Evolutionary conservation across 257 asterid species (phyloP), one percentile per base, ranked within the genome.

Genomic region (Solanum megistacrolobum): DNA sequence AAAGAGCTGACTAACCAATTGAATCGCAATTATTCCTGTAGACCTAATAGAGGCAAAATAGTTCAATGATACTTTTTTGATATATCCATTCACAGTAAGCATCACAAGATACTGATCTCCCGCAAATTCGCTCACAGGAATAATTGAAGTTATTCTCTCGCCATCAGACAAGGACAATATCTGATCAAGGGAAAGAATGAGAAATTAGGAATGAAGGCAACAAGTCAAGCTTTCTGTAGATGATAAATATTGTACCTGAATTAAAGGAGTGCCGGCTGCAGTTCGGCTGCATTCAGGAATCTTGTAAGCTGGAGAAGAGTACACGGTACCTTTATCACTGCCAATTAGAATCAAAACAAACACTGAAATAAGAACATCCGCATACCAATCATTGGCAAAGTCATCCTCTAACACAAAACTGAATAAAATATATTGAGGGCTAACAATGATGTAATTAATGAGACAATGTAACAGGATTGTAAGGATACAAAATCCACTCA

Each of bases 281-380:
- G 98, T 92, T 88, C 99, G 92, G 87, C 96, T 93, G 89, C 99
- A 97, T 91, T 97, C 99, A 32, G 99, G 98, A 83, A 97, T 95
- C 91, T 90, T 97, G 90, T 92, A 97, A 85, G 99, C 99, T 86
- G 96, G 96, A 87, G 97, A 94, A 5, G 95, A 93, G 93, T 97
- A 95, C 21, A 96, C 99, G 27, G 90, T 95, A 89, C 99, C 99
- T 91, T 96, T 96, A 88, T 97, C 99, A 81, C 99, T 97, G 94
- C 87, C 86, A 91, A 88, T 87, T 88, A 83, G 58, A 52, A 73
- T 9, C 31, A 88, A 43, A 21, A 84, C 39, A 73, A 31, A 35
- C 52, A 39, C 46, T 35, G 72, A 43, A 60, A 65, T 86, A 31
- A 87, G 36, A 46, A 11, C 83, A 29, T 73, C 88, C 2, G 27